A percentile compares a stretch with the other conserved stretches of the same genome.
phyloP scores from a whole-genome alignment of 1,284 basidiomycete genomes.

The Ganoderma resinaceum region DNA sequence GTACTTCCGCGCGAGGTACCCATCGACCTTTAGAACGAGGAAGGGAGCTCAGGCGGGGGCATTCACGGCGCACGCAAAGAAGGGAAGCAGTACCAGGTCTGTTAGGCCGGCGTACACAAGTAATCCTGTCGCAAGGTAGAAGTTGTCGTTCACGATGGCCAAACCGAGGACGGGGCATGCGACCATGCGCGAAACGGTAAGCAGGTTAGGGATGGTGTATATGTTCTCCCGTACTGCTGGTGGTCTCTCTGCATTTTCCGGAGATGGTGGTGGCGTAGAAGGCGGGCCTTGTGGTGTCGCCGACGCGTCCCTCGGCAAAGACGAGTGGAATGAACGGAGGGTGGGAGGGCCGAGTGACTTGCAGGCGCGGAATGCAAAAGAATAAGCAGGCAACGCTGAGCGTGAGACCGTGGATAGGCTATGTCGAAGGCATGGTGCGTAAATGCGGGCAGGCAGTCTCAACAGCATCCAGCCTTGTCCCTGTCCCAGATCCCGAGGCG shows the following conservation, averaged over 20 bases:
- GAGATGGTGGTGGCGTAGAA: neutral
- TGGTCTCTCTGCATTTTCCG: neutral
- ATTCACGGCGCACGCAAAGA: conserved; percentile 10
- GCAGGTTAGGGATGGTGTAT: conserved; percentile 92
- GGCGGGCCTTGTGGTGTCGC: neutral
- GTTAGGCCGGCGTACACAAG: conserved; percentile 91
- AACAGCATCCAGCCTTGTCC: neutral
- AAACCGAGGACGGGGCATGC: conserved; percentile 93
- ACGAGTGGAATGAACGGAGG: neutral
- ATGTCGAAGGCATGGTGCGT: neutral
- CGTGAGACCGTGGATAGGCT: neutral
- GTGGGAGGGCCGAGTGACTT: neutral
- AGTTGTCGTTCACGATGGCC: conserved; percentile 89
- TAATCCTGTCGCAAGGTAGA: conserved; percentile 79
- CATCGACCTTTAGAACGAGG: conserved; percentile 72
- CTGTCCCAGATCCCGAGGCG: neutral
- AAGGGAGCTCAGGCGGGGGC: conserved; percentile 26
- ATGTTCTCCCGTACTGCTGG: conserved; percentile 76
- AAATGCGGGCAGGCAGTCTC: neutral
- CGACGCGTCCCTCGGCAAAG: neutral
- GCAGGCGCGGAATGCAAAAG: too few relatives aligned
- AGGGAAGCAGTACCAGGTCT: conserved; percentile 74
- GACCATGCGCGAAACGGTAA: conserved; percentile 88
- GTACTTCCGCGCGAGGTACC: conserved; percentile 87
- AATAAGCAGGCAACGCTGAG: neutral